These are phyloP conservation scores for Penicillium paneum DNA, from an alignment of 2,329 filamentous ascomycete genomes.

Conservation along the genomic window DNA sequence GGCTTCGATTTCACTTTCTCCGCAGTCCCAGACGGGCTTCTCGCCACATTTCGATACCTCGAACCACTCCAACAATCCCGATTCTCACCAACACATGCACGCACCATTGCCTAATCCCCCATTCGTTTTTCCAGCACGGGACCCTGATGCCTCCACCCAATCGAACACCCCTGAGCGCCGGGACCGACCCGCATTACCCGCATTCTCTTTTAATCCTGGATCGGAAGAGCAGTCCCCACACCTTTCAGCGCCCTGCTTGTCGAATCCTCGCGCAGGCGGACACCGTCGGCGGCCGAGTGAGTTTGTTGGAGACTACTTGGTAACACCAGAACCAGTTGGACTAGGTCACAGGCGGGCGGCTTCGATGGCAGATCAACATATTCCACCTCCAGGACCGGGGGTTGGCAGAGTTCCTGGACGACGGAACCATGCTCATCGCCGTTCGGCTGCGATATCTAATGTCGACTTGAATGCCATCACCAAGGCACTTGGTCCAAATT, in stretches of 20 bases:
- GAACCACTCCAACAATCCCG: constrained; percentile 7
- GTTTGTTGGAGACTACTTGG: constrained; percentile 64
- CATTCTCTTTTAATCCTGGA: constrained; percentile 40
- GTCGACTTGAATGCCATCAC: constrained; percentile 67
- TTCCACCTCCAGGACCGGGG: constrained; percentile 35
- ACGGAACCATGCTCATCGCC: constrained; percentile 73
- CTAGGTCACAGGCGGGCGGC: constrained; percentile 33
- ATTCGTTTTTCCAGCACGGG: constrained; percentile 59
- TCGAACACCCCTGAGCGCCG: constrained; percentile 50
- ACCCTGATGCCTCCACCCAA: constrained; percentile 36
- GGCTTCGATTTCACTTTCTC: constrained; percentile 39
- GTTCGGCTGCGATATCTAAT: constrained; percentile 77
- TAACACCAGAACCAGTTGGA: constrained; percentile 62
- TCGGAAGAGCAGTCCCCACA: constrained; percentile 37
- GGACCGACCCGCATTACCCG: constrained; percentile 32
- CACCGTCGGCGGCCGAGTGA: constrained; percentile 80
- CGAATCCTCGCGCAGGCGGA: constrained; percentile 56
- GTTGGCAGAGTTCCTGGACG: constrained; percentile 51
- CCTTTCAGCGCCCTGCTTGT: constrained; percentile 49
- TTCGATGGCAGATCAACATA: constrained; percentile 21
- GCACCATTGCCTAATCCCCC: constrained; percentile 56
- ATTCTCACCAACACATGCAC: constrained; percentile 28
- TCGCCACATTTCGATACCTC: constrained; percentile 28
- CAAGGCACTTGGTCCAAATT: constrained; percentile 41
- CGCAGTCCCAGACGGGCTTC: constrained; percentile 27